Evolutionary conservation across 1,139 yeast genomes (phyloP).

Genomic region (Hansenula lynferdii): DNA sequence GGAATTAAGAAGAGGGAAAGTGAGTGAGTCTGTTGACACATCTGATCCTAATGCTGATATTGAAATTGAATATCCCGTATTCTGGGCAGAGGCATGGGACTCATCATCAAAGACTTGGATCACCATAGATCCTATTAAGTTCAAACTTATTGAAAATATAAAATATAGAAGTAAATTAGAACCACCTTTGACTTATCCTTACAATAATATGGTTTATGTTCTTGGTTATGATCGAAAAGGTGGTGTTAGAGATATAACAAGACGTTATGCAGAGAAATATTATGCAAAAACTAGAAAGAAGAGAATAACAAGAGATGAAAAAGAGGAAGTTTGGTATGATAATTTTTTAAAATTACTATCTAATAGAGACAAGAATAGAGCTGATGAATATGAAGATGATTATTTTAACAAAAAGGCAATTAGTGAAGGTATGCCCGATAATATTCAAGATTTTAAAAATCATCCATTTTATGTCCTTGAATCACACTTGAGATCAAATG

Average conservation of each 20-base stretch:
- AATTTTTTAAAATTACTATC: slow-evolving; percentile 23
- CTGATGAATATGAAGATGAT: slow-evolving; percentile 65
- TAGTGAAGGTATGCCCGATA: slow-evolving; percentile 85
- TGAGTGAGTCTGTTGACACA: slow-evolving; percentile 1
- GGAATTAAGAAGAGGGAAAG: slow-evolving; percentile 13
- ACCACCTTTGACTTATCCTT: slow-evolving; percentile 60
- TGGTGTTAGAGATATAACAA: slow-evolving; percentile 74
- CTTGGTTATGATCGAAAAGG: slow-evolving; percentile 69
- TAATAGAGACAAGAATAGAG: slow-evolving; percentile 33
- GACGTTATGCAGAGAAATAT: slow-evolving; percentile 68
- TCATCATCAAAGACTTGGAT: slow-evolving; percentile 67
- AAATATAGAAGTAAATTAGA: slow-evolving; percentile 57
- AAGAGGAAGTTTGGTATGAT: slow-evolving; percentile 58
- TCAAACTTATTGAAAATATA: slow-evolving; percentile 65
- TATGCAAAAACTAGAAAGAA: slow-evolving; percentile 75
- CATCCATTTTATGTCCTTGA: slow-evolving; percentile 89
- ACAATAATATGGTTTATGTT: slow-evolving; percentile 67
- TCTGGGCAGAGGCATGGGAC: slow-evolving; percentile 97
- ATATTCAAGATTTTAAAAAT: slow-evolving; percentile 72
- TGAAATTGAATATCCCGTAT: slow-evolving; percentile 53
- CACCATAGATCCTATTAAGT: slow-evolving; percentile 76
- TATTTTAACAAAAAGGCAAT: slow-evolving; percentile 65
- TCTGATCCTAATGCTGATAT: slow-evolving; percentile 14
- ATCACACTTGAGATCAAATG: slow-evolving; percentile 65
- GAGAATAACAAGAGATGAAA: slow-evolving; percentile 58